Base-by-base conservation (phyloP, 1,284 basidiomycete species). In the Heterobasidion occidentale region DNA sequence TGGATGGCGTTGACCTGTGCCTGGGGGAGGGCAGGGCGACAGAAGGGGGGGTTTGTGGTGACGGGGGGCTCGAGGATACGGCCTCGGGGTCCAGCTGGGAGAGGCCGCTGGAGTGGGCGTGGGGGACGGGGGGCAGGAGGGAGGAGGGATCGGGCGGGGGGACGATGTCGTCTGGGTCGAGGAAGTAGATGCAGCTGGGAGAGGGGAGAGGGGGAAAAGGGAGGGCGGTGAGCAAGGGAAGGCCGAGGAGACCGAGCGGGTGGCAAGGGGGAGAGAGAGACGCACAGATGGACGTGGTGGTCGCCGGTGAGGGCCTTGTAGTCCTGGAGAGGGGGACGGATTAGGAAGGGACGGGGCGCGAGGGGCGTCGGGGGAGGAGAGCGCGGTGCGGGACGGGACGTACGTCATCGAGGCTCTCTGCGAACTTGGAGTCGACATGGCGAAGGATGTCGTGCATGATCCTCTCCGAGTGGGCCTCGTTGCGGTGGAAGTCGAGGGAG, bases 1-100 rank as follows among this genome's bases (percentile, higher is more conserved):
- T 90, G 84, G 75, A 98, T 97, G 67, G 92, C 90, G 67, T 86
- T 84, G 65, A 97, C 89, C 75, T 98, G 94, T 59, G 88, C 80
- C 48, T 82, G 75, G 56, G 86, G 86, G 49, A 88, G 75, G 47
- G 81, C 78, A 46, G 85, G 80, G 52, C 82, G 79, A 61, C 78
- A 82, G 51, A 83, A 75, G 58, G 80, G 72, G 53, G 86, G 84
- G 68, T 85, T 88, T 54, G 81, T 83, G 46, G 84, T 78, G 56
- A 90, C 81, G 15, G 88, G 84, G 47, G 85, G 88, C 64, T 90
- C 87, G 51, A 92, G 79, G 63, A 91, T 86, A 65, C 88, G 83
- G 81, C 87, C 52, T 88, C 85, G 64, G 78, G 70, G 60, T 88
- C 86, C 51, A 78, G 73, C 63, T 84, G 82, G 54, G 85, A 83